Evolutionary conservation across 805 yeast species (phyloP).

Genomic region (Kuraishia molischiana): DNA sequence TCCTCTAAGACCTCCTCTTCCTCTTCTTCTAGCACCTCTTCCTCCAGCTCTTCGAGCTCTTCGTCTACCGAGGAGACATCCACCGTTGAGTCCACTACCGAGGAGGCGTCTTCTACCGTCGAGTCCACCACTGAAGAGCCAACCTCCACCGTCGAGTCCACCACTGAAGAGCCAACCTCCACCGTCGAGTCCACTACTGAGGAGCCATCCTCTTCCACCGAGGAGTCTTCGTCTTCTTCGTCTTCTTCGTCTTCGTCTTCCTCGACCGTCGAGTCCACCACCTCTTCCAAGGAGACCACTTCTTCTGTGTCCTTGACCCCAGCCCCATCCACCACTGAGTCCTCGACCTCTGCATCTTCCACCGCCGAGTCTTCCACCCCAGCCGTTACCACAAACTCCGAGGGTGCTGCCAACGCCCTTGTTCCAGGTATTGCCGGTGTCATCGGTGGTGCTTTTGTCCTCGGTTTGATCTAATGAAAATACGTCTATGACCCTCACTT

Average conservation of each 20-base stretch:
- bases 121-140: no score
- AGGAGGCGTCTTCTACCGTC: no score
- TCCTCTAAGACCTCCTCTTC: slow-evolving; percentile 16
- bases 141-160: slow-evolving; percentile 9
- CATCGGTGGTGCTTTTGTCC: slow-evolving; percentile 5
- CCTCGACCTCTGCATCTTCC: slow-evolving; percentile 7
- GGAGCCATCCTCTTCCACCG: slow-evolving; percentile 7
- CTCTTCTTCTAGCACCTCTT: slow-evolving; percentile 5
- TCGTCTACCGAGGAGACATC: no score
- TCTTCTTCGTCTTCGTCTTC: slow-evolving; percentile 7
- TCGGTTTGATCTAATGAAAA: slow-evolving; percentile 4
- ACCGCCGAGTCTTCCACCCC: not conserved
- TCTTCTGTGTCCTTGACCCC: slow-evolving; percentile 3
- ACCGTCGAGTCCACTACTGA: slow-evolving; percentile 7
- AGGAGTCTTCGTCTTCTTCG: slow-evolving; percentile 6
- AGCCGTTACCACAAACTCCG: not conserved
- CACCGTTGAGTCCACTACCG: no score
- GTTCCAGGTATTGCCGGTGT: slow-evolving; percentile 6
- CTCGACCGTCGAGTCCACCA: slow-evolving; percentile 7
- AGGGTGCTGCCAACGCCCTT: slow-evolving; percentile 3
- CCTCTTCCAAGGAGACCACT: slow-evolving; percentile 6
- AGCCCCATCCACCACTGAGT: slow-evolving; percentile 6
- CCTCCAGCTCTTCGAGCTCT: slow-evolving; percentile 8
- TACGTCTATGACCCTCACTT: no score
- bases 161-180: slow-evolving; percentile 8